Conservation (phyloP, 2,329 filamentous ascomycete genomes). For the Beauveria medogensis region DNA sequence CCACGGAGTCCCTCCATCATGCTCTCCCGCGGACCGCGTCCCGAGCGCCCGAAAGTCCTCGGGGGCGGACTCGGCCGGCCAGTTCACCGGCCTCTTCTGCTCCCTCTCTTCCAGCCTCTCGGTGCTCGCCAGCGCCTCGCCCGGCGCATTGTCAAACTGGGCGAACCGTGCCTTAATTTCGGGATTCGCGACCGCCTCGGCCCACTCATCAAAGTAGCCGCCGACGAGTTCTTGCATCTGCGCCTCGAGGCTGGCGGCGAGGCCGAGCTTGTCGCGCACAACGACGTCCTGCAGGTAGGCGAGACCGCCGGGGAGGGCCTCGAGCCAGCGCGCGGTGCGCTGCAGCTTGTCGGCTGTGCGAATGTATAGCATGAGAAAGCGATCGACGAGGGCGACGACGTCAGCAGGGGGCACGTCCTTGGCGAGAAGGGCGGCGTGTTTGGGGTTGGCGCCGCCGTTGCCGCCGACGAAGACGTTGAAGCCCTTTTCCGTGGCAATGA, state of each 20-base stretch:
- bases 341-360: conserved; percentile 86
- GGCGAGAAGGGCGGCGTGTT: conserved; percentile 73
- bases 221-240: conserved; percentile 84
- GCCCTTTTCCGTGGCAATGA: conserved; percentile 86
- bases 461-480: conserved; percentile 90
- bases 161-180: conserved; percentile 61
- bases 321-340: conserved; percentile 81
- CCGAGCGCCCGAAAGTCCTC: conserved; percentile 63
- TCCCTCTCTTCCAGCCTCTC: conserved; percentile 65
- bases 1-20: conserved; percentile 31
- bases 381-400: conserved; percentile 75
- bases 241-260: conserved; percentile 72
- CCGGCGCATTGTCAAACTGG: conserved; percentile 77
- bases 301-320: conserved; percentile 75
- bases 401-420: conserved; percentile 80
- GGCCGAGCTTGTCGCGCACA: conserved; percentile 77
- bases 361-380: conserved; percentile 90
- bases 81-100: conserved; percentile 68
- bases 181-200: conserved; percentile 66
- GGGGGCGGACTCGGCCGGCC: conserved; percentile 56
- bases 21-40: conserved; percentile 17
- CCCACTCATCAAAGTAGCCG: conserved; percentile 88
- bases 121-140: conserved; percentile 62
- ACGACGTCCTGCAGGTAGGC: conserved; percentile 76
- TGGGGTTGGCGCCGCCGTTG: conserved; percentile 80